phyloP scores from a whole-genome alignment of 805 yeast genomes.

The Wickerhamiella sergipiensis region DNA sequence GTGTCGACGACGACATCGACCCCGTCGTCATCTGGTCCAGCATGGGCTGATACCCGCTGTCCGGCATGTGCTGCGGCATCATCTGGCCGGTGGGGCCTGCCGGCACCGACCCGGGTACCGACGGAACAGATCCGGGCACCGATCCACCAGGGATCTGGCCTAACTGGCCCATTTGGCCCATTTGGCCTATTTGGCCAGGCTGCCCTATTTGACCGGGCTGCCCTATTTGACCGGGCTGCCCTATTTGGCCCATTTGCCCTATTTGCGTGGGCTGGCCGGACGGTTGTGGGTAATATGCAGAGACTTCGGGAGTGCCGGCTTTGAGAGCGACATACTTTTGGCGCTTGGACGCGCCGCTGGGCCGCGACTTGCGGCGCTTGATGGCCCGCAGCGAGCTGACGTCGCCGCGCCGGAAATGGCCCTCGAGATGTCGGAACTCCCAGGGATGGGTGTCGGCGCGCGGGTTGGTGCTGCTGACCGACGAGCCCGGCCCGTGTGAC shows the following conservation, averaged over 20 bases:
- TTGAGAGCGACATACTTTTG: background rate
- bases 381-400: slow-evolving; percentile 56
- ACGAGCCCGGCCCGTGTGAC: slow-evolving; percentile 14
- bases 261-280: background rate
- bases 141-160: too few relatives aligned
- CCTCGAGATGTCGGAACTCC: slow-evolving; percentile 84
- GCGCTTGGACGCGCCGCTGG: slow-evolving; percentile 6
- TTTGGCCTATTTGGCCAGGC: too few relatives aligned
- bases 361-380: slow-evolving; percentile 57
- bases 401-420: slow-evolving; percentile 70
- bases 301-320: background rate
- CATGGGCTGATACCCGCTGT: background rate
- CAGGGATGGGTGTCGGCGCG: slow-evolving; percentile 29
- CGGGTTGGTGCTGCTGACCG: background rate
- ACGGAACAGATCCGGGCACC: too few relatives aligned
- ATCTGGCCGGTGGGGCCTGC: too few relatives aligned
- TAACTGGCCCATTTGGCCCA: too few relatives aligned
- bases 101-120: too few relatives aligned
- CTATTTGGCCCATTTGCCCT: background rate
- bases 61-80: background rate
- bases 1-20: background rate
- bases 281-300: background rate
- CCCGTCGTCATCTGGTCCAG: background rate
- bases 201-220: too few relatives aligned
- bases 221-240: too few relatives aligned